A percentile compares a stretch with the other conserved stretches of the same genome.
Conservation (phyloP, 352 stramenopile species). For the Pythium folliculosum region DNA sequence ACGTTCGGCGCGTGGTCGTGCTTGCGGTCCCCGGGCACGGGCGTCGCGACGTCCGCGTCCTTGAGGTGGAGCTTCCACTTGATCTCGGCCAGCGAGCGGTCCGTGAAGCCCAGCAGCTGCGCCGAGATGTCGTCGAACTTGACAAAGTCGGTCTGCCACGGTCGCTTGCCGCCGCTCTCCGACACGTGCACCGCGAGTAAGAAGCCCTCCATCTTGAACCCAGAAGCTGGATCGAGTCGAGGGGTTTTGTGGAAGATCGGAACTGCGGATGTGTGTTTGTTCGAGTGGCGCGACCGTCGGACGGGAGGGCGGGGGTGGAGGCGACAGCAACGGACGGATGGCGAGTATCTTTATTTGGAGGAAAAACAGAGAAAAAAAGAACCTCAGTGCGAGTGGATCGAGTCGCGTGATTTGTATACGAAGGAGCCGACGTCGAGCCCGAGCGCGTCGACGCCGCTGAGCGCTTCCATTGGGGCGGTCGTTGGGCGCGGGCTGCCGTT, state of each 20-base stretch:
- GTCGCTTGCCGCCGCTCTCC: conserved; percentile 34
- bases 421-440: conserved; percentile 63
- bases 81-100: conserved; percentile 48
- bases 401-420: conserved; percentile 37
- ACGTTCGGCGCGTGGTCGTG: conserved; percentile 41
- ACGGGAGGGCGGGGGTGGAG: neutral
- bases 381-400: conserved; percentile 13
- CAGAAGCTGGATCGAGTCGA: neutral
- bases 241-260: neutral
- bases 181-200: conserved; percentile 40
- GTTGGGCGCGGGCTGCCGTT: conserved; percentile 18
- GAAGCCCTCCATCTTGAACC: conserved; percentile 44
- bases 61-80: conserved; percentile 53
- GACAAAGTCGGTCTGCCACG: conserved; percentile 55
- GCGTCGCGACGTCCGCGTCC: conserved; percentile 57
- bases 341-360: conserved; percentile 14
- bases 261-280: neutral
- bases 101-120: conserved; percentile 56
- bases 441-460: conserved; percentile 46
- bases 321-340: conserved; percentile 8
- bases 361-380: conserved; percentile 10
- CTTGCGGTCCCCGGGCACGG: conserved; percentile 52
- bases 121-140: conserved; percentile 71
- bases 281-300: neutral
- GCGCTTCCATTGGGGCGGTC: conserved; percentile 26